phyloP scores from a whole-genome alignment of 371 early-diverging fungal species.

The Apophysomyces elegans region DNA sequence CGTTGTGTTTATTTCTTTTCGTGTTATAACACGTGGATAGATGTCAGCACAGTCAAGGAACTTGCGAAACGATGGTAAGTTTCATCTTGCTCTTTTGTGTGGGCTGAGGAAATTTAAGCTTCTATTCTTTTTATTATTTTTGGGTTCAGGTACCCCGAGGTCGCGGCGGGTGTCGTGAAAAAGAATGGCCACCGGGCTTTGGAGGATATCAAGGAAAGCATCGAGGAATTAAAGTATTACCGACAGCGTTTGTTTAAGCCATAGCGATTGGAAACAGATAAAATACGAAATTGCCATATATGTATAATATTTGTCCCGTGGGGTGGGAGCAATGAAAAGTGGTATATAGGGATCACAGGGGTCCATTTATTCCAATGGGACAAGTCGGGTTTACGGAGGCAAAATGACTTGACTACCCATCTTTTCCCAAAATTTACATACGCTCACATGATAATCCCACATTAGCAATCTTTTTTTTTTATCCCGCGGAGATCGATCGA shows the following conservation, averaged over 20 bases:
- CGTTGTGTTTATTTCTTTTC: constrained; percentile 4
- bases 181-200: constrained; percentile 74
- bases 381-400: constrained; percentile 1
- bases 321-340: background rate
- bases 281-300: constrained; percentile 6
- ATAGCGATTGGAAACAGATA: background rate
- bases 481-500: constrained; percentile 9
- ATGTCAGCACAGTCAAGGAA: constrained; percentile 93
- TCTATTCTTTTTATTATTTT: no score
- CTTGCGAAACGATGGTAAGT: constrained; percentile 76
- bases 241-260: constrained; percentile 54
- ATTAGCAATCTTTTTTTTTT: background rate
- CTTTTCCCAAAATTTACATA: background rate
- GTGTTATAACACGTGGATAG: constrained; percentile 36
- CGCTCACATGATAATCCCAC: constrained; percentile 3
- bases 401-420: background rate
- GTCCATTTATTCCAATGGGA: background rate
- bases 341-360: constrained; percentile 3
- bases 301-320: constrained; percentile 1
- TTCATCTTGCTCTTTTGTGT: background rate
- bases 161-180: constrained; percentile 60
- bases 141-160: constrained; percentile 36
- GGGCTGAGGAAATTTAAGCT: no score
- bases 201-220: constrained; percentile 91
- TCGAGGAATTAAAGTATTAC: constrained; percentile 85